phyloP scores from a whole-genome alignment of 768 basidiomycete species.

The Lanmaoa rubissima region DNA sequence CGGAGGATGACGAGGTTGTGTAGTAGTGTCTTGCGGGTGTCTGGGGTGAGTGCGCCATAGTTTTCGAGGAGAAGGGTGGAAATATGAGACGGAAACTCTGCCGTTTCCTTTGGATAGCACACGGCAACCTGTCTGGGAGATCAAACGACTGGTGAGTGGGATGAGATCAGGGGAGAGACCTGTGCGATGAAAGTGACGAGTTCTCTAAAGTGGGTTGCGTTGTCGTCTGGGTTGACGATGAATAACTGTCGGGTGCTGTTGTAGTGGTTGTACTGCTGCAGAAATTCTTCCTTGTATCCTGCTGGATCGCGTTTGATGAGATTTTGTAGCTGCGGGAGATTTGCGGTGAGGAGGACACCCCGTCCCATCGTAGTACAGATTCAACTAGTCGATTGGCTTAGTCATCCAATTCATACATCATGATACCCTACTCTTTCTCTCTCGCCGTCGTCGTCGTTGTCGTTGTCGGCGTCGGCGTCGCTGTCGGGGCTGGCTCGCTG shows the following conservation, averaged over 20 bases:
- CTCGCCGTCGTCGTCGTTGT: slow-evolving; percentile 1
- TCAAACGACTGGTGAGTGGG: not conserved
- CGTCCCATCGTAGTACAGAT: not conserved
- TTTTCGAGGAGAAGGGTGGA: slow-evolving; percentile 75
- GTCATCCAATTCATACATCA: slow-evolving; percentile 12
- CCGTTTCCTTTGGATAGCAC: slow-evolving; percentile 91
- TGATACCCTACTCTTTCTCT: not conserved
- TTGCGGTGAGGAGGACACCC: slow-evolving; percentile 65
- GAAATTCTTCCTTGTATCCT: slow-evolving; percentile 91
- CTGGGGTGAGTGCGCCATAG: slow-evolving; percentile 71
- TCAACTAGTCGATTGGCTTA: slow-evolving; percentile 7
- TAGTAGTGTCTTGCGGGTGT: slow-evolving; percentile 80
- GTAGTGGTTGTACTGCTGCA: slow-evolving; percentile 97
- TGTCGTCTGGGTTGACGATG: slow-evolving; percentile 76
- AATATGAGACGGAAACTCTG: slow-evolving; percentile 79
- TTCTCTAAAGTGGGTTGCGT: slow-evolving; percentile 81
- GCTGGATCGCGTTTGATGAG: slow-evolving; percentile 92
- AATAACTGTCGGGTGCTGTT: slow-evolving; percentile 85
- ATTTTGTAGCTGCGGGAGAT: slow-evolving; percentile 94
- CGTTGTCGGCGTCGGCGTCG: not conserved
- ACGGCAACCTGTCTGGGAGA: slow-evolving; percentile 35
- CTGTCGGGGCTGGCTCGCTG: not conserved
- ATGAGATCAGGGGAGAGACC: not conserved
- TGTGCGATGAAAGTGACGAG: slow-evolving; percentile 91
- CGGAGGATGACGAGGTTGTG: slow-evolving; percentile 92